A percentile compares a stretch with the other conserved stretches of the same genome.
Conservation (phyloP, 1,284 basidiomycete species). For the Ceratobasidium sp. region DNA sequence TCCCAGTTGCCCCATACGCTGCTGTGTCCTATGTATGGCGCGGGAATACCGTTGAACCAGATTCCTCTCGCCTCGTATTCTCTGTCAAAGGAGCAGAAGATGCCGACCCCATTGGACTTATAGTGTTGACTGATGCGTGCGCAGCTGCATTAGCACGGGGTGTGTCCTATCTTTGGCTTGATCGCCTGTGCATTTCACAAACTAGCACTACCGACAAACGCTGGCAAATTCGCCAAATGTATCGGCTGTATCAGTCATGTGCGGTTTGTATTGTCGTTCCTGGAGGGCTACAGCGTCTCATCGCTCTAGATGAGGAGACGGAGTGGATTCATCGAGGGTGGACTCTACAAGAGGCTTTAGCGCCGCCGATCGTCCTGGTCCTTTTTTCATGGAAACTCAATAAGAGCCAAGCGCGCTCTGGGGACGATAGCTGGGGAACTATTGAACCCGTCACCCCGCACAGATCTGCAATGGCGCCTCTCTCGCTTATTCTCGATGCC, state of each 20-base stretch:
- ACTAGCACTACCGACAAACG: neutral
- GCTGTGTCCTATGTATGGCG: neutral
- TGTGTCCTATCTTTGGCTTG: neutral
- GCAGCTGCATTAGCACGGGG: neutral
- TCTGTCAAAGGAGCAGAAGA: neutral
- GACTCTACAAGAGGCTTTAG: constrained; percentile 21
- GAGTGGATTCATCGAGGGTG: constrained; percentile 6
- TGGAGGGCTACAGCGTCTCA: neutral
- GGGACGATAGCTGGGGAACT: too few species aligned
- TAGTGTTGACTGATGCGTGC: neutral
- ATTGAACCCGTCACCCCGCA: neutral
- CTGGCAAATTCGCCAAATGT: constrained; percentile 2
- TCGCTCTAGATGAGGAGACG: neutral
- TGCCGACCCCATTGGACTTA: neutral
- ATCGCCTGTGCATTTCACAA: neutral
- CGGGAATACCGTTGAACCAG: neutral
- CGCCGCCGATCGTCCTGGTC: neutral
- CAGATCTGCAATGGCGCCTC: neutral
- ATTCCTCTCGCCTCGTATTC: neutral
- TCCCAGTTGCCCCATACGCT: neutral
- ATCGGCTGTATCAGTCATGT: neutral
- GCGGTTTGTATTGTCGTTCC: neutral
- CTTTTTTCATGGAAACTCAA: neutral
- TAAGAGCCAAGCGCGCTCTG: neutral
- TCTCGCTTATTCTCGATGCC: neutral